A percentile compares a stretch with the other conserved stretches of the same genome.
Evolutionary conservation across 371 early-diverging fungal genomes (phyloP).

Genomic region (Entomophthora muscae): DNA sequence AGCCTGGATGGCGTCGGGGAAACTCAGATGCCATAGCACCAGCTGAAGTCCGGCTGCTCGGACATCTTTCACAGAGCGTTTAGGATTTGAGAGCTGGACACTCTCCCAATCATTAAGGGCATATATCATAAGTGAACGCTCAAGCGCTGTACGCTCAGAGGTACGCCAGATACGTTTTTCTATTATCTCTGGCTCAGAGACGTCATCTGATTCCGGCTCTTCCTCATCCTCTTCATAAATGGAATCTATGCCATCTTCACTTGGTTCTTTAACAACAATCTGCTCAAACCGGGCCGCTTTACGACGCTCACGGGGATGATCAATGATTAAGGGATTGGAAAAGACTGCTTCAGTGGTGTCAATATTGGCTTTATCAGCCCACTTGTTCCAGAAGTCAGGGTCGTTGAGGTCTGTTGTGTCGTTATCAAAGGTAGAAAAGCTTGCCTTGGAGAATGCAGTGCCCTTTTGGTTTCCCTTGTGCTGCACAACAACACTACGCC

Average conservation of each 20-base stretch:
- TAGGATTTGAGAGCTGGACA: conserved; percentile 32
- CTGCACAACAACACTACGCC: conserved; percentile 72
- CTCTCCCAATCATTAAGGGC: conserved; percentile 66
- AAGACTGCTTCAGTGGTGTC: conserved; percentile 32
- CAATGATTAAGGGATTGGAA: conserved; percentile 38
- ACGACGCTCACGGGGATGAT: conserved; percentile 37
- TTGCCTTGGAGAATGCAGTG: conserved; percentile 87
- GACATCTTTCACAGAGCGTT: conserved; percentile 34
- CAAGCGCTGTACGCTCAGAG: conserved; percentile 57
- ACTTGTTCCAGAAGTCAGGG: conserved; percentile 95
- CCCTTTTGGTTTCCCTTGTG: conserved; percentile 62
- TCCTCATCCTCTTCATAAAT: too few relatives aligned
- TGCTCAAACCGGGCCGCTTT: conserved; percentile 24
- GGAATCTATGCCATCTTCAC: too few relatives aligned
- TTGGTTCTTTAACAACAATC: conserved; percentile 13
- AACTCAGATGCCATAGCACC: conserved; percentile 14
- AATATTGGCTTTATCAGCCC: conserved; percentile 65
- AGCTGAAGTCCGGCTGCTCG: conserved; percentile 23
- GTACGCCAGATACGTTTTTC: conserved; percentile 41
- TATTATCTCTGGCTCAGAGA: conserved; percentile 12
- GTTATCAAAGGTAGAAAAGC: conserved; percentile 64
- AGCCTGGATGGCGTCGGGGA: neutral
- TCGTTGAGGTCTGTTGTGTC: conserved; percentile 75
- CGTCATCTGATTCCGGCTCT: too few relatives aligned
- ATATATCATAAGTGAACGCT: conserved; percentile 62